Percentiles rank a stretch among this genome's conserved stretches.
phyloP scores from a whole-genome alignment of 805 yeast species.

The Vanderwaltozyma yarrowii region DNA sequence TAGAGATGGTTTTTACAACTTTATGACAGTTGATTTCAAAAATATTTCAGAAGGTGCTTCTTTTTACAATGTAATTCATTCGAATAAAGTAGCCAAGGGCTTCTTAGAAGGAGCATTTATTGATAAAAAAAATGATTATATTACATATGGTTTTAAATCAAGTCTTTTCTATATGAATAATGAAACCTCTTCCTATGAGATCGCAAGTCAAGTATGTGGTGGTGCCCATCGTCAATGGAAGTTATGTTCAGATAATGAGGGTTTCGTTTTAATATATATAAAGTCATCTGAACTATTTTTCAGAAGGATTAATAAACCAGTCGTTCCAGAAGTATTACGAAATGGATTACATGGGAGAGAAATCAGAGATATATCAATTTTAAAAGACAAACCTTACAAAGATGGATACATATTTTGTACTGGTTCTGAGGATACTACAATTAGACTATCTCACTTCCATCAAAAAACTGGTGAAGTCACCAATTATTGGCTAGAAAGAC shows the following conservation, averaged over 20 bases:
- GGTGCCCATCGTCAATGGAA: slow-evolving; percentile 88
- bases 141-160: slow-evolving; percentile 76
- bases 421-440: slow-evolving; percentile 84
- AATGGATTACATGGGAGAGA: slow-evolving; percentile 89
- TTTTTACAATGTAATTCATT: slow-evolving; percentile 30
- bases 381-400: slow-evolving; percentile 23
- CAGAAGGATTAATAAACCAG: slow-evolving; percentile 24
- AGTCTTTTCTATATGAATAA: slow-evolving; percentile 72
- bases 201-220: slow-evolving; percentile 68
- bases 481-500: slow-evolving; percentile 53
- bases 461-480: slow-evolving; percentile 33
- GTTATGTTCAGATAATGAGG: slow-evolving; percentile 26
- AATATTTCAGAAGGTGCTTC: slow-evolving; percentile 1
- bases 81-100: slow-evolving; percentile 63
- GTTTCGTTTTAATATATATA: slow-evolving; percentile 45
- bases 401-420: slow-evolving; percentile 44
- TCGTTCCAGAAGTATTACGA: slow-evolving; percentile 29
- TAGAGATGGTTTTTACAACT: slow-evolving; percentile 56
- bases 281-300: slow-evolving; percentile 42
- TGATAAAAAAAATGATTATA: slow-evolving; percentile 35
- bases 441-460: slow-evolving; percentile 42
- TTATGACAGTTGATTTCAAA: slow-evolving; percentile 26
- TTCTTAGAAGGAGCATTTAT: slow-evolving; percentile 67
- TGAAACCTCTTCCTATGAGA: slow-evolving; percentile 63
- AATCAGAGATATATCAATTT: slow-evolving; percentile 62